Conservation (phyloP, 2,329 filamentous ascomycete species). For the Exserohilum turcica region DNA sequence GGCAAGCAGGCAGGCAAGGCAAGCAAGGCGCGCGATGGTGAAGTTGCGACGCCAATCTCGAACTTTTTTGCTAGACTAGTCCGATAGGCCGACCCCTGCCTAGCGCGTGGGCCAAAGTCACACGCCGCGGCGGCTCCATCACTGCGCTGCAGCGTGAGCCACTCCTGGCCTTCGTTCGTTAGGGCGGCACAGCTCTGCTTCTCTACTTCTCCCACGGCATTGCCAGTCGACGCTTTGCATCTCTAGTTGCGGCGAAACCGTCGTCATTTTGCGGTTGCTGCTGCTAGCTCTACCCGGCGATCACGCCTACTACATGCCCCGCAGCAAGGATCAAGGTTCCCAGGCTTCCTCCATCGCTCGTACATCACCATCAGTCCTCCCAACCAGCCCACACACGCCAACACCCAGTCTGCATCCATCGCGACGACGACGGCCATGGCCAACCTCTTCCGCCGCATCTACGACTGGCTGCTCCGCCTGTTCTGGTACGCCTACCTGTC, state of each 20-base stretch:
- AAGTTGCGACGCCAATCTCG: slow-evolving; percentile 13
- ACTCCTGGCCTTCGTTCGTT: slow-evolving; percentile 31
- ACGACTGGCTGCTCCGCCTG: slow-evolving; percentile 96
- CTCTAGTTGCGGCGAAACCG: slow-evolving; percentile 20
- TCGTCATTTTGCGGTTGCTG: slow-evolving; percentile 35
- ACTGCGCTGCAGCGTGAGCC: slow-evolving; percentile 23
- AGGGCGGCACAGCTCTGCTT: slow-evolving; percentile 39
- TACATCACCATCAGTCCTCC: slow-evolving; percentile 37
- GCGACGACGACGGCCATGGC: slow-evolving; percentile 65
- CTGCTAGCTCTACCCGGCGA: slow-evolving; percentile 26
- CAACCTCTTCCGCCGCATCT: slow-evolving; percentile 88
- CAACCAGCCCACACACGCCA: slow-evolving; percentile 25
- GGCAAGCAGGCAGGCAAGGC: no score
- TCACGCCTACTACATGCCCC: slow-evolving; percentile 41
- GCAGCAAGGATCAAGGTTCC: slow-evolving; percentile 46
- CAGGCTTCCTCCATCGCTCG: slow-evolving; percentile 38
- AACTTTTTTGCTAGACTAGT: slow-evolving; percentile 19
- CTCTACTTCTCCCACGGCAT: slow-evolving; percentile 16
- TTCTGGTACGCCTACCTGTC: slow-evolving; percentile 75
- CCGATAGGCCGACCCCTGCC: slow-evolving; percentile 20
- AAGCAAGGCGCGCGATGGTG: slow-evolving; percentile 5
- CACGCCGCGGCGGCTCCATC: slow-evolving; percentile 28
- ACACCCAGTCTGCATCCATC: slow-evolving; percentile 43
- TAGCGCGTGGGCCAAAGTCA: slow-evolving; percentile 22
- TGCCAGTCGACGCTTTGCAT: slow-evolving; percentile 25